Base-by-base conservation (phyloP, 768 basidiomycete genomes). In the Leucocoprinus birnbaumii region DNA sequence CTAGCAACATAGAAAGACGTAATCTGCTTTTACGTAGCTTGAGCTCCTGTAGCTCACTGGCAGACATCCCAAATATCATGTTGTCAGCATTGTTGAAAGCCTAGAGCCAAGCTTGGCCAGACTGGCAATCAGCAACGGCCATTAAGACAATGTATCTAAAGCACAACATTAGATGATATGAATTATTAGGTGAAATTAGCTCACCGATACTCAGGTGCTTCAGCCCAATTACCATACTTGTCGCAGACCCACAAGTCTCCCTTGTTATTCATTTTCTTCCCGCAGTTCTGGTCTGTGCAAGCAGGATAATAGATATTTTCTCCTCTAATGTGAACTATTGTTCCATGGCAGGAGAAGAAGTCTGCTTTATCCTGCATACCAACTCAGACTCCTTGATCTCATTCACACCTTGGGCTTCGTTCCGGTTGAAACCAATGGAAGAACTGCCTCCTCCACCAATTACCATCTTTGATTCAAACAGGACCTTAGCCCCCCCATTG, bases 51-150 rank as follows among this genome's bases (percentile, higher is more conserved):
- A 98, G 66, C 13, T 94, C 86, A 62, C 94, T 83, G 10, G 92
- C 96, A 27, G 81, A 71, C 73, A 84, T 86, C 24, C 83, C 88
- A 59, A 98, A 86, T 13, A 99, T 70, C 3, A 75, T 71, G 50
- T 84, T 68, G 3, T 94, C 97, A 31, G 88, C 83, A 5, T 98
- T 96, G 66, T 99, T 96, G 78, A 99, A 99, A 3, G 90, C 93
- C 59, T 91, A 90, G 43, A 98, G 73, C 96, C 96, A 98, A 16
- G 85, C 80, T 68, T 95, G 91, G 19, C 85, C 86, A 16, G 92
- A 90, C 73, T n/a, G n/a, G n/a, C 86, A 82, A 68, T 99, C 97
- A n/a, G 91, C 82, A 2, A 93, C 86, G 45, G 90, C 91, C 74
- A 97, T 77, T 37, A 85, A 80, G 60, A 98, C 78, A 64, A 96